Percentiles rank a stretch among this genome's conserved stretches.
phyloP scores from a whole-genome alignment of 2,329 filamentous ascomycete genomes.

The Setomelanomma holmii region DNA sequence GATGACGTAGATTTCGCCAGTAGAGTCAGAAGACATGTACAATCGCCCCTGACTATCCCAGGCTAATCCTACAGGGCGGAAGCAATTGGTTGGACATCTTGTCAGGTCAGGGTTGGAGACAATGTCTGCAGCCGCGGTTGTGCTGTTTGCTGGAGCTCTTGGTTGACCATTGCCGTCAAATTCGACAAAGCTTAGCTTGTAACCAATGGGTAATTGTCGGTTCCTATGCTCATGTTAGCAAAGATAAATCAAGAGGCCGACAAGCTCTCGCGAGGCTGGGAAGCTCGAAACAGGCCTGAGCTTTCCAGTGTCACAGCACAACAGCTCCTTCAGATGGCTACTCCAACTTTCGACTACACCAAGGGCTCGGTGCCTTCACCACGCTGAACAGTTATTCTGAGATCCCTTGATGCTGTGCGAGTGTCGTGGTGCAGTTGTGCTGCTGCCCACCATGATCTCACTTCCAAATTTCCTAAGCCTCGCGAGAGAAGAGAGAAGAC shows the following conservation, averaged over 20 bases:
- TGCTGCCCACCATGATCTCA: too few relatives aligned
- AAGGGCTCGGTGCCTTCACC: too few relatives aligned
- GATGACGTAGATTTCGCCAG: constrained; percentile 70
- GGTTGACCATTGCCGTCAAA: constrained; percentile 57
- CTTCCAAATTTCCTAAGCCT: too few relatives aligned
- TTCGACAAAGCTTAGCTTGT: constrained; percentile 57
- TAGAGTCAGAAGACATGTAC: constrained; percentile 68
- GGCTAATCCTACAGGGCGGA: constrained; percentile 68
- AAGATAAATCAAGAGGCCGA: too few relatives aligned
- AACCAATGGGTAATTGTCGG: constrained; percentile 56
- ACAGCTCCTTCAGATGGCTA: too few relatives aligned
- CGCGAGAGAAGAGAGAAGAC: neutral
- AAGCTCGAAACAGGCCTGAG: too few relatives aligned
- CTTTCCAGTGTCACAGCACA: too few relatives aligned
- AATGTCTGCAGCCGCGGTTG: constrained; percentile 59
- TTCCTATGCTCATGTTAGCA: constrained; percentile 44
- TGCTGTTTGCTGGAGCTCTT: constrained; percentile 54
- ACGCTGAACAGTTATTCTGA: too few relatives aligned
- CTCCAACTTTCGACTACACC: too few relatives aligned
- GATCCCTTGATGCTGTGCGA: too few relatives aligned
- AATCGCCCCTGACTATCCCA: constrained; percentile 61
- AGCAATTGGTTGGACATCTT: constrained; percentile 64
- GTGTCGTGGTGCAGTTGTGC: too few relatives aligned
- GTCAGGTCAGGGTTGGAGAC: constrained; percentile 62
- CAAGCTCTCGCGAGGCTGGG: too few relatives aligned